These are phyloP conservation scores for Triticum monococcum DNA, from an alignment of 176 grass and related monocot species.

Conservation along the genomic window DNA sequence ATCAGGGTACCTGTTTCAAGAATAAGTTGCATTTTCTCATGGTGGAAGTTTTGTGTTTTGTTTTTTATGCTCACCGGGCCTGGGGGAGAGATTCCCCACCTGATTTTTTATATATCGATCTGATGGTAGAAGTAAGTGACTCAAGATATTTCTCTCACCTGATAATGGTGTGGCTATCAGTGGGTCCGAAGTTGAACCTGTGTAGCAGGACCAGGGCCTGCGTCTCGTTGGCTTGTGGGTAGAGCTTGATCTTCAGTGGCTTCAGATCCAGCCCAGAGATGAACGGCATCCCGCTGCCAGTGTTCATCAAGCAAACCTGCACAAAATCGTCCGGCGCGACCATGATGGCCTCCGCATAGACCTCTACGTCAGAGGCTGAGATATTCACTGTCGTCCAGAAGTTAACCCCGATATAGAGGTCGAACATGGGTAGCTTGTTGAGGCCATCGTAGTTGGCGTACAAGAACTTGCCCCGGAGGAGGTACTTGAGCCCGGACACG, in stretches of 20 bases:
- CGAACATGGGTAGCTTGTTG: conserved; percentile 20
- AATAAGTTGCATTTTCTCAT: no score
- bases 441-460: conserved; percentile 62
- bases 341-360: conserved; percentile 5
- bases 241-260: conserved; percentile 29
- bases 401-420: background rate
- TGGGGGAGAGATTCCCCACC: no score
- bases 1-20: conserved; percentile 37
- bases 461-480: conserved; percentile 37
- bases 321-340: conserved; percentile 3
- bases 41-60: no score
- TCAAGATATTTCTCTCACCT: no score
- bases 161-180: no score
- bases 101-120: no score
- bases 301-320: conserved; percentile 56
- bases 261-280: conserved; percentile 50
- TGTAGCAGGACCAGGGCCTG: conserved; percentile 25
- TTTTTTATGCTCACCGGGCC: no score
- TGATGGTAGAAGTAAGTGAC: no score
- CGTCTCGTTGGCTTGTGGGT: background rate
- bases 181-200: conserved; percentile 33
- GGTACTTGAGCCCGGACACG: conserved; percentile 32
- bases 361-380: fast-evolving
- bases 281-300: conserved; percentile 49
- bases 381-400: no score